Evolutionary conservation across 225 moss, liverwort and hornwort species (phyloP).

Genomic region (Rhytidiadelphus loreus): DNA sequence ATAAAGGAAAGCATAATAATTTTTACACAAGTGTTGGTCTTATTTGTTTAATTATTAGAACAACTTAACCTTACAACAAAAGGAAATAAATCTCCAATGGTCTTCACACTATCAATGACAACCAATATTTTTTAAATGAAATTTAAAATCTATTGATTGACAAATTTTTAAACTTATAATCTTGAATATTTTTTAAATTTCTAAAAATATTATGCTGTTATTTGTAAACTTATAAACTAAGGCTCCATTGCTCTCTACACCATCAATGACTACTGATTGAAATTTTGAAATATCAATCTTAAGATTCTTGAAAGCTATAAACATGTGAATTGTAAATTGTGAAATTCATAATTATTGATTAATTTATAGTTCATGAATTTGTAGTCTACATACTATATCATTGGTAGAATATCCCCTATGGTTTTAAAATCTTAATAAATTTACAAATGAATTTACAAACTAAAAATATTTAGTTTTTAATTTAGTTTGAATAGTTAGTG

Average conservation of each 20-base stretch:
- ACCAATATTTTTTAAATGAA: too few species aligned
- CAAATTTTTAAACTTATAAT: neutral
- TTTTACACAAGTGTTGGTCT: neutral
- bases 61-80: neutral
- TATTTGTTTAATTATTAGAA: neutral
- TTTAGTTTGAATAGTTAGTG: neutral
- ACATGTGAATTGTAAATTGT: neutral
- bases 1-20: too few species aligned
- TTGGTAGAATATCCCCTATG: neutral
- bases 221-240: neutral
- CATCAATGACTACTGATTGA: neutral
- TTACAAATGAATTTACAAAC: neutral
- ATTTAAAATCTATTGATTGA: neutral
- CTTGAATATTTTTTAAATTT: neutral
- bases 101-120: neutral
- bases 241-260: fast-evolving
- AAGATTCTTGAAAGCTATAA: neutral
- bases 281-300: neutral
- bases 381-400: neutral
- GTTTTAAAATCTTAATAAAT: neutral
- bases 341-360: neutral
- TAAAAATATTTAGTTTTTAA: neutral
- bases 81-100: fast-evolving
- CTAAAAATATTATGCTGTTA: neutral
- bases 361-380: neutral